Conservation (phyloP, 2,329 filamentous ascomycete genomes). For the Calonectria montana region DNA sequence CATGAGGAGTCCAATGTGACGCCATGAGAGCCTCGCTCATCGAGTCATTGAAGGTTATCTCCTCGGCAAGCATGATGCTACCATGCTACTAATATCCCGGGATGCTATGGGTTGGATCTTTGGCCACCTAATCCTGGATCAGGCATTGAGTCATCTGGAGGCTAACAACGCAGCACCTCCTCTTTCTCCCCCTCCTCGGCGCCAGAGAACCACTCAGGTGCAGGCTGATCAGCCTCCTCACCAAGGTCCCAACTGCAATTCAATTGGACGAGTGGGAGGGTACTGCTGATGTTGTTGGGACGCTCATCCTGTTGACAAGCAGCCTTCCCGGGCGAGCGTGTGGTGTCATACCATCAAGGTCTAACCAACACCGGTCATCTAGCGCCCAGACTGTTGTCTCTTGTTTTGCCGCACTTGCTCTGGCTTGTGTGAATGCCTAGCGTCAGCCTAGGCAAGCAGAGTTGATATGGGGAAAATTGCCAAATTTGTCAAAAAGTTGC, state of each 20-base stretch:
- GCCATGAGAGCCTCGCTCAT: constrained; percentile 14
- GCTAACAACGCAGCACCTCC: constrained; percentile 15
- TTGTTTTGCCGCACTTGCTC: neutral
- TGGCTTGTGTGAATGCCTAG: neutral
- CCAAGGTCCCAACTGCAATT: constrained; percentile 37
- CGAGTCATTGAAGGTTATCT: constrained; percentile 5
- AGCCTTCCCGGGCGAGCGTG: neutral
- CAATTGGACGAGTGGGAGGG: constrained; percentile 5
- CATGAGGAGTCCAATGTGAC: neutral
- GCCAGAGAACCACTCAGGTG: constrained; percentile 30
- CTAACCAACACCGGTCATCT: neutral
- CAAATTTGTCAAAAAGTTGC: constrained; percentile 14
- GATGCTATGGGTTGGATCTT: constrained; percentile 1
- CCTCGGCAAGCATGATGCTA: neutral
- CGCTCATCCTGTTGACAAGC: neutral
- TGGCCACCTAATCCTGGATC: constrained; percentile 4
- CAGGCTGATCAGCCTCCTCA: constrained; percentile 34
- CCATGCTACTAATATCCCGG: constrained; percentile 1
- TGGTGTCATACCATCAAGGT: constrained; percentile 1
- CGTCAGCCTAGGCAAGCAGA: neutral
- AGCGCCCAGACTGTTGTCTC: neutral
- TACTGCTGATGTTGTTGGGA: neutral
- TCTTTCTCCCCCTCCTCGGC: constrained; percentile 12
- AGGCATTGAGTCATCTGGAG: constrained; percentile 9
- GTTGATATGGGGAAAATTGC: constrained; percentile 19